phyloP scores from a whole-genome alignment of 1,284 basidiomycete genomes.

The Fomes fomentarius region DNA sequence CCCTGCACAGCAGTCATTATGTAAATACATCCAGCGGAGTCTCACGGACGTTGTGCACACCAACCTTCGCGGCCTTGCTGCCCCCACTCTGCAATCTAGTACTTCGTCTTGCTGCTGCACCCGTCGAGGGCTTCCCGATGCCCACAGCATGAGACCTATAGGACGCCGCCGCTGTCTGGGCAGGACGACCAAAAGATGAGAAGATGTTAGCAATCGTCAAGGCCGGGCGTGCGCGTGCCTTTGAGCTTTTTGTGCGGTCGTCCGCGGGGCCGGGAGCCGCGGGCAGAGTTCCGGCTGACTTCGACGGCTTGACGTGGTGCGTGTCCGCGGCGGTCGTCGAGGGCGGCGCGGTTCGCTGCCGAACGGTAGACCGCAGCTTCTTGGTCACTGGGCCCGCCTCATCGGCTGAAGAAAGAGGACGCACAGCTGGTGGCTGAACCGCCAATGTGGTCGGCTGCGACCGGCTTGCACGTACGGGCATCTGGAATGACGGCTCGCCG shows the following conservation, averaged over 20 bases:
- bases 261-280: slow-evolving; percentile 37
- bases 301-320: slow-evolving; percentile 49
- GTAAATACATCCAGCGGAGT: neutral
- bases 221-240: slow-evolving; percentile 82
- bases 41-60: neutral
- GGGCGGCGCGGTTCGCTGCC: slow-evolving; percentile 51
- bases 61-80: slow-evolving; percentile 42
- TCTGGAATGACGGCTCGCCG: slow-evolving; percentile 61
- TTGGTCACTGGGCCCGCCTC: slow-evolving; percentile 78
- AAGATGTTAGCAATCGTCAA: slow-evolving; percentile 79
- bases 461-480: slow-evolving; percentile 37
- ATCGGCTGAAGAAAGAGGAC: slow-evolving; percentile 78
- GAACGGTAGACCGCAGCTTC: slow-evolving; percentile 65
- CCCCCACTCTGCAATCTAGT: slow-evolving; percentile 63
- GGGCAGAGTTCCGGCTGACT: slow-evolving; percentile 45
- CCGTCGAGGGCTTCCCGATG: slow-evolving; percentile 50
- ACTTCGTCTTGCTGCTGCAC: slow-evolving; percentile 61
- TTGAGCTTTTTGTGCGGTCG: slow-evolving; percentile 66
- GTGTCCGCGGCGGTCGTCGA: slow-evolving; percentile 30
- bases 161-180: slow-evolving; percentile 63
- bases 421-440: slow-evolving; percentile 52
- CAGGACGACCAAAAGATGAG: slow-evolving; percentile 77
- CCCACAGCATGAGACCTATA: slow-evolving; percentile 48
- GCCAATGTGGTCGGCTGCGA: slow-evolving; percentile 34
- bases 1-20: slow-evolving; percentile 5